phyloP scores from a whole-genome alignment of 495 filamentous ascomycete species.

The Tuber microsphaerosporum region DNA sequence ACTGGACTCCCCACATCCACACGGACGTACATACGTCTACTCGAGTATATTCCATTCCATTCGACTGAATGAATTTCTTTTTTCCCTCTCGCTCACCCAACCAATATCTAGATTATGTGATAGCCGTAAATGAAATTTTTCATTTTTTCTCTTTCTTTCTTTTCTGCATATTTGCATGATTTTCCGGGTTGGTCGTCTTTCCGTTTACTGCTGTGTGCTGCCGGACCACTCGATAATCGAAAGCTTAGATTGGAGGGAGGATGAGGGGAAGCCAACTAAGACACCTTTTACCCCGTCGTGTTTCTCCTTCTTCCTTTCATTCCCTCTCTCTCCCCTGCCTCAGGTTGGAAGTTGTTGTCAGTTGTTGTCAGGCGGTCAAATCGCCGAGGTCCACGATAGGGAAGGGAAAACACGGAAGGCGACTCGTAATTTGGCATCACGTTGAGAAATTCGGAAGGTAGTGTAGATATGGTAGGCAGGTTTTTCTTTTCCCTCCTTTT shows the following conservation, averaged over 20 bases:
- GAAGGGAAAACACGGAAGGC: not conserved
- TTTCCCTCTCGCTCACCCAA: not conserved
- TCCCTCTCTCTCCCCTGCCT: not conserved
- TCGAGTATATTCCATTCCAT: not conserved
- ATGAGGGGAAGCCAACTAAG: not conserved
- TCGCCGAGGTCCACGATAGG: not conserved
- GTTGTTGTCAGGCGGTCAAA: not conserved
- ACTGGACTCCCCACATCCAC: not conserved
- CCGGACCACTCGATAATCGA: not conserved
- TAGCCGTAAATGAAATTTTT: not conserved
- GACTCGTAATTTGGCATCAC: not conserved
- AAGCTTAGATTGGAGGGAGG: not conserved
- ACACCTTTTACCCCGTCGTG: not conserved
- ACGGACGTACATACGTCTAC: not conserved
- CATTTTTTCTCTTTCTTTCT: not conserved
- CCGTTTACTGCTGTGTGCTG: not conserved
- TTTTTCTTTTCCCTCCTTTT: not conserved
- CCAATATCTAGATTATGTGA: not conserved
- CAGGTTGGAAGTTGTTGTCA: not conserved
- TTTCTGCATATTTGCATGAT: not conserved
- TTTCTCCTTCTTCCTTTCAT: not conserved
- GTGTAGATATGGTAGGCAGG: not conserved
- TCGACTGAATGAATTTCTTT: not conserved
- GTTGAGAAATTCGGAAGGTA: not conserved
- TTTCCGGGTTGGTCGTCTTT: not conserved